A percentile compares a stretch with the other conserved stretches of the same genome.
phyloP scores from a whole-genome alignment of 2,329 filamentous ascomycete genomes.

The Aureobasidium melanogenum region DNA sequence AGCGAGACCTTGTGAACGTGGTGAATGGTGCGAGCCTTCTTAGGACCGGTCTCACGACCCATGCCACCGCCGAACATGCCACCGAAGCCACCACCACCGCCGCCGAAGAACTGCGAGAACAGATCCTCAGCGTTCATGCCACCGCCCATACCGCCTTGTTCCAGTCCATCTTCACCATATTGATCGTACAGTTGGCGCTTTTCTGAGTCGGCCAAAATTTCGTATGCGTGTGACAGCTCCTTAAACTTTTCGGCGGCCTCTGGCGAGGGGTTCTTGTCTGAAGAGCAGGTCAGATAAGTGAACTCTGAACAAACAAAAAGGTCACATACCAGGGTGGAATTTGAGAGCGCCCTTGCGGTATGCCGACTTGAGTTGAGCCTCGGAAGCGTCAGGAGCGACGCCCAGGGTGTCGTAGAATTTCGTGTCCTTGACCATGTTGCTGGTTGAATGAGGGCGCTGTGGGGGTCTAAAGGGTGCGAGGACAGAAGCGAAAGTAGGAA shows the following conservation, averaged over 20 bases:
- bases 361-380: conserved; percentile 82
- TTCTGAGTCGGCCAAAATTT: conserved; percentile 83
- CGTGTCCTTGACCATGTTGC: conserved; percentile 67
- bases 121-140: conserved; percentile 92
- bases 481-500: not conserved
- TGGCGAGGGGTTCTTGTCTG: conserved; percentile 95
- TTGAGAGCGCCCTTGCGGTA: conserved; percentile 79
- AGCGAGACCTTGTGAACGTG: conserved; percentile 97
- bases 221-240: conserved; percentile 90
- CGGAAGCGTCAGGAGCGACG: conserved; percentile 69
- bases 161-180: conserved; percentile 93
- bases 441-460: conserved; percentile 12
- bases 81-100: conserved; percentile 57
- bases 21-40: conserved; percentile 90
- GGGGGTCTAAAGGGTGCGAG: not conserved
- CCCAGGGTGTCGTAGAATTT: conserved; percentile 72
- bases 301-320: no score
- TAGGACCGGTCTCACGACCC: conserved; percentile 71
- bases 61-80: conserved; percentile 66
- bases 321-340: conserved; percentile 65
- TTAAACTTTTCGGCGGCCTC: conserved; percentile 97
- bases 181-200: conserved; percentile 92
- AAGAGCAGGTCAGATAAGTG: not conserved
- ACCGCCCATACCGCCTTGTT: conserved; percentile 67
- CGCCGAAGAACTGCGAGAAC: conserved; percentile 93